These are phyloP conservation scores for Ascochyta lentis DNA, from an alignment of 2,329 filamentous ascomycete genomes.

Conservation along the genomic window DNA sequence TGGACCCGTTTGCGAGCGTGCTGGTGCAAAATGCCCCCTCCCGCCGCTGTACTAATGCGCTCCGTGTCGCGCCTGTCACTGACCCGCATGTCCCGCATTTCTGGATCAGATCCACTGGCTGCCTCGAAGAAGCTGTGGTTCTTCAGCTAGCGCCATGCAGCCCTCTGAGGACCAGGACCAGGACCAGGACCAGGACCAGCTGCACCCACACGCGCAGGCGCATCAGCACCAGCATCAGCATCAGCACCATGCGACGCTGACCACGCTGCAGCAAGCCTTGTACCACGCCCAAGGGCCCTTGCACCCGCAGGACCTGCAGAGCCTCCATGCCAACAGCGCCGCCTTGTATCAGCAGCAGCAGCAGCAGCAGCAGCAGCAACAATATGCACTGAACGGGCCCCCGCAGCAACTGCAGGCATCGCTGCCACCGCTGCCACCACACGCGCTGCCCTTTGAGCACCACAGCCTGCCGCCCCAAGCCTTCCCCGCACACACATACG, in stretches of 20 bases:
- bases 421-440: conserved; percentile 14
- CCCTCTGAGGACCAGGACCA: neutral
- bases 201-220: conserved; percentile 31
- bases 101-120: conserved; percentile 17
- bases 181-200: neutral
- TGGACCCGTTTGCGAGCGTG: conserved; percentile 7
- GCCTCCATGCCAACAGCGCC: conserved; percentile 45
- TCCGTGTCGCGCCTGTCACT: conserved; percentile 1
- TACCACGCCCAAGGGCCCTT: conserved; percentile 28
- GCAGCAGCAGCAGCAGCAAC: conserved; percentile 23
- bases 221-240: conserved; percentile 21
- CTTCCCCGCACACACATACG: conserved; percentile 29
- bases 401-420: conserved; percentile 14
- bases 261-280: conserved; percentile 29
- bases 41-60: conserved; percentile 15
- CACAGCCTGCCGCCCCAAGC: conserved; percentile 27
- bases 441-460: conserved; percentile 47
- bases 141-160: conserved; percentile 27
- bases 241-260: conserved; percentile 15
- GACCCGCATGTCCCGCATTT: conserved; percentile 8
- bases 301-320: conserved; percentile 44
- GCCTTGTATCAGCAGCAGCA: conserved; percentile 38
- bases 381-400: conserved; percentile 27
- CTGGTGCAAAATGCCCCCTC: conserved; percentile 5
- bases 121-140: conserved; percentile 4